Percentiles rank a stretch among this genome's conserved stretches.
Evolutionary conservation across 2,329 filamentous ascomycete species (phyloP).

Genomic region (Aureobasidium sp.): DNA sequence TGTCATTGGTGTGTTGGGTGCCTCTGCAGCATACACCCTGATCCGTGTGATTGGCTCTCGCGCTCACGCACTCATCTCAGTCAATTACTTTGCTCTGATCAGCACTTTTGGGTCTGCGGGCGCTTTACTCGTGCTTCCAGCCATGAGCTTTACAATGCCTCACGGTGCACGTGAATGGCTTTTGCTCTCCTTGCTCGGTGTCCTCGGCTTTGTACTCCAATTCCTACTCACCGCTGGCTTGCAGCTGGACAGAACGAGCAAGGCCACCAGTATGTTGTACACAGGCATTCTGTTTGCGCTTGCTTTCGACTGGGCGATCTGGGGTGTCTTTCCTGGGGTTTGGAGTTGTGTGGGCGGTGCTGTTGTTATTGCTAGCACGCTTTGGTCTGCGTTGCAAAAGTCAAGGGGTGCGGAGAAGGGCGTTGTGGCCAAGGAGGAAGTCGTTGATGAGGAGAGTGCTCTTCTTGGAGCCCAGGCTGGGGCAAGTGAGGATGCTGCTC

Average conservation of each 20-base stretch:
- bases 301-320: slow-evolving; percentile 3
- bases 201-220: slow-evolving; percentile 9
- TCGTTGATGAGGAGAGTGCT: slow-evolving; percentile 10
- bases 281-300: slow-evolving; percentile 7
- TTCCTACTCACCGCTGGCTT: slow-evolving; percentile 9
- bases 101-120: not conserved
- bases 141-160: not conserved
- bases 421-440: not conserved
- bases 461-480: slow-evolving; percentile 1
- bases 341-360: slow-evolving; percentile 6
- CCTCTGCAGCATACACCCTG: slow-evolving; percentile 1
- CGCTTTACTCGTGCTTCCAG: not conserved
- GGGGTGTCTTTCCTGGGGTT: slow-evolving; percentile 5
- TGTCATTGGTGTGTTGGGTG: slow-evolving; percentile 6
- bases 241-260: slow-evolving; percentile 5
- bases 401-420: not conserved
- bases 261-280: slow-evolving; percentile 13
- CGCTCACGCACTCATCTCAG: slow-evolving; percentile 4
- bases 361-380: slow-evolving; percentile 9
- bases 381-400: slow-evolving; percentile 9
- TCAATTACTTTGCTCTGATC: slow-evolving; percentile 11
- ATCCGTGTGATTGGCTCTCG: slow-evolving; percentile 8
- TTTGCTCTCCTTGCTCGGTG: not conserved
- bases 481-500: not conserved
- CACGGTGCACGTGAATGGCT: not conserved